Conservation (phyloP, 78 protist genomes). For the Bigelowiella natans region DNA sequence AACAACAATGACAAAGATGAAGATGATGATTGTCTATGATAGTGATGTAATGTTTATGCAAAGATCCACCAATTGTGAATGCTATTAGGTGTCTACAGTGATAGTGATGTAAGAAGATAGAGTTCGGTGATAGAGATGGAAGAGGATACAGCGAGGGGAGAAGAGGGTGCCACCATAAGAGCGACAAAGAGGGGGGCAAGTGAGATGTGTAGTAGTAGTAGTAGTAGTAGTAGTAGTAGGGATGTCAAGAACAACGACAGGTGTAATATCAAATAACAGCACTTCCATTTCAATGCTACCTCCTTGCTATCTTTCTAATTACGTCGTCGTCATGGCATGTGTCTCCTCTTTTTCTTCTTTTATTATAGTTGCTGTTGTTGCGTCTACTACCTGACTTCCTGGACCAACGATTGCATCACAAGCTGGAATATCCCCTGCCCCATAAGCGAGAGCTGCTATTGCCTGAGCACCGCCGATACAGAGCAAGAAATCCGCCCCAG, state of each 20-base stretch:
- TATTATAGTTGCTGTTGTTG: not conserved
- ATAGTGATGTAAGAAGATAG: not conserved
- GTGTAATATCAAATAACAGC: not conserved
- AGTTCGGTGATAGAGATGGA: not conserved
- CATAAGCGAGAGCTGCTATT: conserved; percentile 65
- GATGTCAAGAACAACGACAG: not conserved
- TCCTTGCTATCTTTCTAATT: not conserved
- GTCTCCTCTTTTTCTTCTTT: not conserved
- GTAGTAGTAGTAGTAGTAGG: not conserved
- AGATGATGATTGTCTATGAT: not conserved
- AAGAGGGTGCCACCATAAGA: not conserved
- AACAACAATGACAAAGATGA: no score
- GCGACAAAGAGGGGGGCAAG: not conserved
- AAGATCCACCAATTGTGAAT: not conserved
- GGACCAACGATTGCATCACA: conserved; percentile 41
- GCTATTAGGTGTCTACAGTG: not conserved
- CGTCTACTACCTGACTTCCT: not conserved
- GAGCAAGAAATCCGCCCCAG: not conserved
- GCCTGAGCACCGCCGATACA: conserved; percentile 64
- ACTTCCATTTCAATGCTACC: not conserved
- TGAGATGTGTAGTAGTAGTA: not conserved
- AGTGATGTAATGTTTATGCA: not conserved
- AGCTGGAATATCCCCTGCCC: conserved; percentile 42
- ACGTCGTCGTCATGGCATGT: not conserved
- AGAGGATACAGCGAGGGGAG: not conserved